Base-by-base conservation (phyloP, 2,329 filamentous ascomycete genomes). In the Trichoderma cornu-damae region DNA sequence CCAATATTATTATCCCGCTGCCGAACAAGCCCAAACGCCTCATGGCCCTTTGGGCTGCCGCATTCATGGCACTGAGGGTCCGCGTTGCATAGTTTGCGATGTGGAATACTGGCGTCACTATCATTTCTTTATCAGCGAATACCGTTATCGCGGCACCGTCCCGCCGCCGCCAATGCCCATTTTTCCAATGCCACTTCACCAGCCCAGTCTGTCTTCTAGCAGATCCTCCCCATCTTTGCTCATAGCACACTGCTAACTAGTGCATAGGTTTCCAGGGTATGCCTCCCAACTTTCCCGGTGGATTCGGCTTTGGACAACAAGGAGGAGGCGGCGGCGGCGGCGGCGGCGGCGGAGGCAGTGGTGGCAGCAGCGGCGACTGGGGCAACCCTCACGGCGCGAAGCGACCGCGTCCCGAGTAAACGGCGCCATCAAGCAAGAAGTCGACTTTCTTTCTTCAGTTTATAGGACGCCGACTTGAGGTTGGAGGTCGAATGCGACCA, bases 301-400 rank as follows among this genome's bases (percentile, higher is more conserved):
- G 79, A 58, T 91, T 90, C 9, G 68, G 67, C 74, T 93, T 90
- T 70, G 76, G 78, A 47, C 74, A 70, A 59, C 79, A 80, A 61
- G 70, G 71, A 26, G 73, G 74, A 54, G 72, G 71, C 47, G 18
- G 37, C 22, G 72, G 71, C 28, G 73, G 74, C 55, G 72, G 71
- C 47, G 18, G 37, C 22, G 72, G 70, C 40, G 72, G 71, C 48
- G 28, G 20, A 16, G 51, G 52, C 4, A 37, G 22, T 20, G 43
- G 44, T 11, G 73, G 73, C 38, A 75, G 72, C 47, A 74, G 73
- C 56, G 73, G 84, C 58, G 85, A 86, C 56, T 84, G 84, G 72
- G 89, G 88, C 78, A 93, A 93, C 66, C 89, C 89, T 5, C 89
- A 93, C 64, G 88, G 88, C 28, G 85, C 86, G 3, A 94, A 94